Conservation (phyloP, 2,329 filamentous ascomycete species). For the Aspergillus fischeri region DNA sequence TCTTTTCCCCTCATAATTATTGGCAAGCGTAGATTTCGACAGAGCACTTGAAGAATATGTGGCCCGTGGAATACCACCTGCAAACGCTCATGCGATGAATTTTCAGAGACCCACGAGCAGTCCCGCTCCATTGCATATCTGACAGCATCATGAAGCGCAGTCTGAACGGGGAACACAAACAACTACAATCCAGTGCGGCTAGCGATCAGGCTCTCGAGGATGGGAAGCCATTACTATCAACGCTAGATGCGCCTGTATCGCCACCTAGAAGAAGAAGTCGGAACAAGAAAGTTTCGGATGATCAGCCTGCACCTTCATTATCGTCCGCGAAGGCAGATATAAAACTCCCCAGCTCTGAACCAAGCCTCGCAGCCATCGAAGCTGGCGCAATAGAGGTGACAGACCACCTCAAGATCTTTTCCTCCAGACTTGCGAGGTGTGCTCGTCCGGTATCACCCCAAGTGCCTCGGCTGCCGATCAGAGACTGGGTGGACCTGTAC, state of each 20-base stretch:
- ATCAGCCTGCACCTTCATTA: neutral
- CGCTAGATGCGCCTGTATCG: constrained; percentile 23
- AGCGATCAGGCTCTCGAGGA: neutral
- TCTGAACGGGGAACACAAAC: neutral
- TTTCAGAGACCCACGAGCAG: neutral
- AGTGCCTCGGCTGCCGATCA: constrained; percentile 36
- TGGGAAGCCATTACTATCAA: constrained; percentile 6
- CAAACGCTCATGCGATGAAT: neutral
- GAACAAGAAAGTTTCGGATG: neutral
- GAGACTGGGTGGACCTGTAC: constrained; percentile 46
- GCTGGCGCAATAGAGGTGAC: constrained; percentile 46
- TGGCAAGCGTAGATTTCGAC: neutral
- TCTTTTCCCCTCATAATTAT: neutral
- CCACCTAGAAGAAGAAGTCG: constrained; percentile 20
- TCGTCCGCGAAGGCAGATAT: neutral
- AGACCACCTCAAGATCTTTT: constrained; percentile 49
- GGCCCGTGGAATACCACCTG: neutral
- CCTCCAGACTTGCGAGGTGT: constrained; percentile 35
- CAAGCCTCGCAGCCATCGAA: constrained; percentile 46
- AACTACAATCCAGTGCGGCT: neutral
- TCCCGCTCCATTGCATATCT: neutral
- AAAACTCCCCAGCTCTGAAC: neutral
- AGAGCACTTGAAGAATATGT: neutral
- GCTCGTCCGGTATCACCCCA: constrained; percentile 19
- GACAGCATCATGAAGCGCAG: constrained; percentile 11